phyloP scores from a whole-genome alignment of 2,329 filamentous ascomycete species.

The Sclerotinia sclerotiorum region DNA sequence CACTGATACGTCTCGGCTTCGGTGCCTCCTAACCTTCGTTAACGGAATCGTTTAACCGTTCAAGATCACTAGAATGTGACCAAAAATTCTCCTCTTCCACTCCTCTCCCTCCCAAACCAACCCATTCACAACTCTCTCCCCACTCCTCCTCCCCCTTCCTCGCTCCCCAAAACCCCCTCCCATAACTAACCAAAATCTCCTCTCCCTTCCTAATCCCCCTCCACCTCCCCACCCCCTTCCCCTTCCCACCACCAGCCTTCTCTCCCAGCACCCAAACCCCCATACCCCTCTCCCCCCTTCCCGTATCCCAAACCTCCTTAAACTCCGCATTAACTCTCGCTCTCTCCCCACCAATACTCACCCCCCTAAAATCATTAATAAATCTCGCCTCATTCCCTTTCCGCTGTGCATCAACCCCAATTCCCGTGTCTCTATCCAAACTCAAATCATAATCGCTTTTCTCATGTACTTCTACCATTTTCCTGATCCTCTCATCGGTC shows the following conservation, averaged over 20 bases:
- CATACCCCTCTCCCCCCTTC: constrained; percentile 54
- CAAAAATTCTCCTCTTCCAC: not conserved
- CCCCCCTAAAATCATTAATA: constrained; percentile 65
- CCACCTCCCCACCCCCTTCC: constrained; percentile 47
- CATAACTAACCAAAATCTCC: constrained; percentile 62
- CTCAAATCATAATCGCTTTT: constrained; percentile 64
- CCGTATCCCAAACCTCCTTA: constrained; percentile 55
- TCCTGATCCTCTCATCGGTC: not conserved
- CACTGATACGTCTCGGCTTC: not conserved
- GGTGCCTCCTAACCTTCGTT: not conserved
- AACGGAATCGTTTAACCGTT: not conserved
- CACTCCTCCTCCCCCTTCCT: constrained; percentile 40
- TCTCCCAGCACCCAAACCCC: constrained; percentile 56
- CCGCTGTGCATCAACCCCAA: constrained; percentile 60
- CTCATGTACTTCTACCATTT: constrained; percentile 40
- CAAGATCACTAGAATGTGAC: too few relatives aligned
- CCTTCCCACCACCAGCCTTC: constrained; percentile 45
- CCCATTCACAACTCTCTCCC: not conserved
- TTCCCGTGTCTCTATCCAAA: constrained; percentile 55
- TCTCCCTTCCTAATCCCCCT: constrained; percentile 69
- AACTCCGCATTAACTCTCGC: constrained; percentile 49
- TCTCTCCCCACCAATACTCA: constrained; percentile 40
- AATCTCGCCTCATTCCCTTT: constrained; percentile 65
- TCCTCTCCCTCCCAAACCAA: constrained; percentile 12
- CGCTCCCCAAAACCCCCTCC: constrained; percentile 53